phyloP scores from a whole-genome alignment of 306 rosid genomes.

The Pyrus communis region DNA sequence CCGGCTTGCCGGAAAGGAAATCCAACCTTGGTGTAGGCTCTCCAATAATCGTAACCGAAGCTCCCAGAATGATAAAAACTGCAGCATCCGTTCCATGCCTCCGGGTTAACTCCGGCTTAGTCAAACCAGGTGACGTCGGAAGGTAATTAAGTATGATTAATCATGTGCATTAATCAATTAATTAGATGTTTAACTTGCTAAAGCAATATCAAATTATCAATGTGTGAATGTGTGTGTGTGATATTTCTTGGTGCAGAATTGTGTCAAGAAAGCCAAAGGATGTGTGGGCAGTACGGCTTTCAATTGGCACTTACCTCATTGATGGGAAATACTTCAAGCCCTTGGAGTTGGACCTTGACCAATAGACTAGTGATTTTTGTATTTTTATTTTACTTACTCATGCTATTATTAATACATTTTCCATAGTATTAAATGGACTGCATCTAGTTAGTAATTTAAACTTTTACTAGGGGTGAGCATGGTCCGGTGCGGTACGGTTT shows the following conservation, averaged over 20 bases:
- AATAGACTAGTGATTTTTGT: background rate
- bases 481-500: no score
- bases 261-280: slow-evolving; percentile 85
- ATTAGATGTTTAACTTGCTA: background rate
- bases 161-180: no score
- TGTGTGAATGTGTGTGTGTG: background rate
- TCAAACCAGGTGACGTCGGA: slow-evolving; percentile 84
- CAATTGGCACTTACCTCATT: slow-evolving; percentile 71
- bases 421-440: background rate
- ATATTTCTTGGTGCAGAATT: slow-evolving; percentile 37
- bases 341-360: slow-evolving; percentile 32
- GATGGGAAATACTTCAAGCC: slow-evolving; percentile 82
- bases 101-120: slow-evolving; percentile 55
- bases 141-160: slow-evolving; percentile 26
- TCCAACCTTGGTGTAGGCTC: slow-evolving; percentile 66
- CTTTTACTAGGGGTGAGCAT: no score
- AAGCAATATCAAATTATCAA: background rate
- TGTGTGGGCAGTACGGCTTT: slow-evolving; percentile 75
- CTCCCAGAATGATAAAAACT: slow-evolving; percentile 69
- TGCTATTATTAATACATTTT: no score
- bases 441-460: no score
- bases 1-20: slow-evolving; percentile 2
- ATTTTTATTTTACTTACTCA: background rate
- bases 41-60: slow-evolving; percentile 61
- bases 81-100: slow-evolving; percentile 75